Percentiles rank a stretch among this genome's conserved stretches.
These are phyloP conservation scores for Chloris gayana DNA, from an alignment of 176 grass and related monocot species.

Conservation along the genomic window DNA sequence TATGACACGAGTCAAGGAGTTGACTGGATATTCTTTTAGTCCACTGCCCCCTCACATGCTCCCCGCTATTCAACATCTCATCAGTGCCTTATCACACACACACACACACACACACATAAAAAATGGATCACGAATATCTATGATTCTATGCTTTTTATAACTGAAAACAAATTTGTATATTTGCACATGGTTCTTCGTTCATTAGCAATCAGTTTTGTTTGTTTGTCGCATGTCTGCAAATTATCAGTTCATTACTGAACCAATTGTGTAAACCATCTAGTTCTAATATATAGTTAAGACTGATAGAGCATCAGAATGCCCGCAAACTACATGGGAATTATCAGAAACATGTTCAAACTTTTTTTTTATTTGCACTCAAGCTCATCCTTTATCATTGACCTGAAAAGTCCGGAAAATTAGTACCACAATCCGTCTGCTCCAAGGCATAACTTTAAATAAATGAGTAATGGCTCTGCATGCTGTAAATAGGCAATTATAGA, in stretches of 20 bases:
- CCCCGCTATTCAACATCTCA: conserved; percentile 20
- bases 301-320: neutral
- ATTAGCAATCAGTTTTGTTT: neutral
- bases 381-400: neutral
- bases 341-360: neutral
- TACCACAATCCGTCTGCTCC: neutral
- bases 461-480: neutral
- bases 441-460: neutral
- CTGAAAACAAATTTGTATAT: neutral
- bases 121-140: neutral
- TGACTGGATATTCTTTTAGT: conserved; percentile 43
- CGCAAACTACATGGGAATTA: neutral
- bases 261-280: neutral
- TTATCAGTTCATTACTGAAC: neutral
- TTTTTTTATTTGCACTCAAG: neutral
- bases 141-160: neutral
- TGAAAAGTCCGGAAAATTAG: neutral
- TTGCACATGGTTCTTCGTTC: neutral
- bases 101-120: neutral
- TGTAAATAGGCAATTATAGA: neutral
- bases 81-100: neutral
- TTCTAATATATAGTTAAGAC: neutral
- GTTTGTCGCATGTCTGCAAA: neutral
- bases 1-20: conserved; percentile 45
- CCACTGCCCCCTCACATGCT: conserved; percentile 23